Conservation (phyloP, 1,139 yeast species). For the Yarrowia galli region DNA sequence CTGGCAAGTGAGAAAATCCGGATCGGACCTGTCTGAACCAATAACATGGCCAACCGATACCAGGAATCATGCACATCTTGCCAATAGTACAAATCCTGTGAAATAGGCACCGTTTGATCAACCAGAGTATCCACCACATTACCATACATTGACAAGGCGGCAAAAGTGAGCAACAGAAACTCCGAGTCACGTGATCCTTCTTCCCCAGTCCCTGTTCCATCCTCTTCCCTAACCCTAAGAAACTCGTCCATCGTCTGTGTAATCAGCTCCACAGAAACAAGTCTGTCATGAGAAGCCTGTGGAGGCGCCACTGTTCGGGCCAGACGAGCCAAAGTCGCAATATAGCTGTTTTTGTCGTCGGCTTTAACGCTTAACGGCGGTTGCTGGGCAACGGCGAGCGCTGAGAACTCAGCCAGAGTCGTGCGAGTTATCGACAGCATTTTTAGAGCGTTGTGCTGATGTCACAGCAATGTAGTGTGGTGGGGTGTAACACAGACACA, state of each 20-base stretch:
- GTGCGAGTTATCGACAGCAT: slow-evolving; percentile 36
- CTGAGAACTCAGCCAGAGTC: slow-evolving; percentile 32
- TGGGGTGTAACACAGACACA: neutral
- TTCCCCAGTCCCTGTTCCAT: neutral
- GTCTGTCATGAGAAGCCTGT: slow-evolving; percentile 23
- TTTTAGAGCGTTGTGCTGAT: neutral
- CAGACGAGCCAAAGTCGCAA: slow-evolving; percentile 20
- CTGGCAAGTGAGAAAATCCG: slow-evolving; percentile 40
- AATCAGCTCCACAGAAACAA: slow-evolving; percentile 10
- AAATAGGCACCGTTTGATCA: slow-evolving; percentile 48
- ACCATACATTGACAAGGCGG: slow-evolving; percentile 43
- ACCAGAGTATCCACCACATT: slow-evolving; percentile 46
- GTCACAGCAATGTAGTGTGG: slow-evolving; percentile 1
- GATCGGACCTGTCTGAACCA: slow-evolving; percentile 46
- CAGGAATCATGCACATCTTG: slow-evolving; percentile 46
- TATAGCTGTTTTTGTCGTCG: slow-evolving; percentile 18
- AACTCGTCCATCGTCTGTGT: slow-evolving; percentile 26
- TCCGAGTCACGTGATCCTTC: slow-evolving; percentile 12
- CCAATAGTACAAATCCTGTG: slow-evolving; percentile 50
- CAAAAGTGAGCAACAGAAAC: slow-evolving; percentile 30
- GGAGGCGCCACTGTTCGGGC: slow-evolving; percentile 35
- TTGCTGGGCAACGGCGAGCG: slow-evolving; percentile 32
- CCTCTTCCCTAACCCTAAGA: slow-evolving; percentile 1
- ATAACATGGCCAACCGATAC: slow-evolving; percentile 45
- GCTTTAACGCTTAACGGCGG: neutral